Evolutionary conservation across 208 protist genomes (phyloP).

Genomic region (Leishmania tropica): DNA sequence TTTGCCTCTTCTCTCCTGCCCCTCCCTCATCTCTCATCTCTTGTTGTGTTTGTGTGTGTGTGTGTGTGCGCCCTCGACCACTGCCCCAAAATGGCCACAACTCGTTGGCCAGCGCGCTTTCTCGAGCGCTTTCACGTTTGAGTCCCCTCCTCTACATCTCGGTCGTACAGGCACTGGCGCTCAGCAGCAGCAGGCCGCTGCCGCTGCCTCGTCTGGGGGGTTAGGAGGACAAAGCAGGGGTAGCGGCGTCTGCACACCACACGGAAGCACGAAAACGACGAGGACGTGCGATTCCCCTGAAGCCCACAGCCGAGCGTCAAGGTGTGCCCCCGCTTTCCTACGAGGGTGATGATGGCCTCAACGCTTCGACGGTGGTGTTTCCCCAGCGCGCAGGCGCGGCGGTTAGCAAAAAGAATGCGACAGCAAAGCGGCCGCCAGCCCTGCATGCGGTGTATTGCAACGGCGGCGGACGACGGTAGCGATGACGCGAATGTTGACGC

Average conservation of each 20-base stretch:
- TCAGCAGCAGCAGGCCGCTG: background rate
- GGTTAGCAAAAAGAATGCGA: conserved; percentile 45
- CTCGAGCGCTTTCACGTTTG: background rate
- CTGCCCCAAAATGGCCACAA: background rate
- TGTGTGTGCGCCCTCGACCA: no score
- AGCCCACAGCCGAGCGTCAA: conserved; percentile 35
- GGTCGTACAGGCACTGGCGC: background rate
- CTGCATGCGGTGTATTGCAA: conserved; percentile 58
- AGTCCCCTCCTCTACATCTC: background rate
- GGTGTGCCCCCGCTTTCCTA: conserved; percentile 49
- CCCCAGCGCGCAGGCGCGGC: conserved; percentile 22
- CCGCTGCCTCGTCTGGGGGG: background rate
- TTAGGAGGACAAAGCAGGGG: conserved; percentile 1
- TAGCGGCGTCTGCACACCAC: conserved; percentile 49
- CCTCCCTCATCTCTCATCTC: background rate
- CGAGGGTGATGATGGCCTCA: conserved; percentile 41
- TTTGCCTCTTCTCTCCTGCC: background rate
- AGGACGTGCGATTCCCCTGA: conserved; percentile 17
- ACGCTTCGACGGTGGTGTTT: conserved; percentile 28
- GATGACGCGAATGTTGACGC: conserved; percentile 38
- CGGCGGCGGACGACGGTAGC: conserved; percentile 24
- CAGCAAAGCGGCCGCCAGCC: conserved; percentile 35
- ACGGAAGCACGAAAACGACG: conserved; percentile 45
- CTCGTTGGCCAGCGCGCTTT: background rate
- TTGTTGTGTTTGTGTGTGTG: no score